These are phyloP conservation scores for Coemansia umbellata DNA, from an alignment of 192 early-diverging fungal genomes.

Conservation along the genomic window DNA sequence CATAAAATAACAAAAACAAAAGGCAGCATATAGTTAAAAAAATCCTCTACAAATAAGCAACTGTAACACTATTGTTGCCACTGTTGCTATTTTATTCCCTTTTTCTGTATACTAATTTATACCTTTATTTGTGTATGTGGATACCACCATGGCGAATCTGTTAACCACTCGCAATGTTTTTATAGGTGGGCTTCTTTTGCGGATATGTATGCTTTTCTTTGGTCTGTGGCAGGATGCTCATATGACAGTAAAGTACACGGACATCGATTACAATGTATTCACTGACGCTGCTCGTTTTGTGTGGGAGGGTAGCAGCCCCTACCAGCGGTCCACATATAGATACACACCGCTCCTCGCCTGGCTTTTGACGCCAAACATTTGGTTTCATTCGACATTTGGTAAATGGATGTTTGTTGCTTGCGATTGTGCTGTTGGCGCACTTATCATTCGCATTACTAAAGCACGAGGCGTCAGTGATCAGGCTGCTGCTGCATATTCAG, in stretches of 20 bases:
- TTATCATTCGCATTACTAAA: conserved; percentile 52
- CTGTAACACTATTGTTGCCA: too few species aligned
- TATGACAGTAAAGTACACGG: conserved; percentile 94
- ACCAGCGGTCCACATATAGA: conserved; percentile 88
- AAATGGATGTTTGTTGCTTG: conserved; percentile 87
- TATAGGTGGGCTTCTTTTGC: conserved; percentile 51
- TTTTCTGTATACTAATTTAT: too few species aligned
- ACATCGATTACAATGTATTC: conserved; percentile 97
- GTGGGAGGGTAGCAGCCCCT: conserved; percentile 70
- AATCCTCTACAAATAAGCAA: too few species aligned
- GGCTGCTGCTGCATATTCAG: conserved; percentile 52
- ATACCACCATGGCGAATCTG: conserved; percentile 10
- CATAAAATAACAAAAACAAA: too few species aligned
- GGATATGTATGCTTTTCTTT: conserved; percentile 70
- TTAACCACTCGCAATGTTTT: conserved; percentile 33
- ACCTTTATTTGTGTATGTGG: too few species aligned
- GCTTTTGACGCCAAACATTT: conserved; percentile 80
- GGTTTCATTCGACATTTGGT: conserved; percentile 71
- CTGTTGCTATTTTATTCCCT: too few species aligned
- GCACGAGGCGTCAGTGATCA: conserved; percentile 56
- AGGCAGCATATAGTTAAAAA: too few species aligned
- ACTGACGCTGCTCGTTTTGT: conserved; percentile 88
- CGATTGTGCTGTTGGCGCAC: conserved; percentile 73
- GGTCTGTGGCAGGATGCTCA: conserved; percentile 86
- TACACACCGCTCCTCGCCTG: conserved; percentile 96